These are phyloP conservation scores for Coffea eugenioides DNA, from an alignment of 257 asterid genomes.

Conservation along the genomic window DNA sequence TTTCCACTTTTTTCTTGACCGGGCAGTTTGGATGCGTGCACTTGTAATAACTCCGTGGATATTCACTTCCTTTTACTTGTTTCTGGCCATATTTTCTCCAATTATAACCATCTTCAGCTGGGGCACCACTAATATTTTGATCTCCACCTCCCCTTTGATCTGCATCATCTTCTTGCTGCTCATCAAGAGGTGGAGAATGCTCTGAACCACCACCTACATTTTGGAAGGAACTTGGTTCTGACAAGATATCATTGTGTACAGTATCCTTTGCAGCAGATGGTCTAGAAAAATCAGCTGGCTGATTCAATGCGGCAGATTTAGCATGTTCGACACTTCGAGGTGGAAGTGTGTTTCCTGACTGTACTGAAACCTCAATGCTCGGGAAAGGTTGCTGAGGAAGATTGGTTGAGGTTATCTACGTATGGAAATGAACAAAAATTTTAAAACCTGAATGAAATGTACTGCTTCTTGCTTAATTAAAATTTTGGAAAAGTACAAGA, in stretches of 20 bases:
- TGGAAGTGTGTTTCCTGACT: conserved; percentile 30
- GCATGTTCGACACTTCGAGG: conserved; percentile 30
- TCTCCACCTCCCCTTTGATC: conserved; percentile 58
- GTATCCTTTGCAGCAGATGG: conserved; percentile 34
- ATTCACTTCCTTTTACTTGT: conserved; percentile 80
- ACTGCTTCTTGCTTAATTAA: neutral
- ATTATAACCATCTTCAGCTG: conserved; percentile 71
- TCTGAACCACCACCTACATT: conserved; percentile 33
- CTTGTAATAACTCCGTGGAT: conserved; percentile 88
- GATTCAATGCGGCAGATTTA: conserved; percentile 11
- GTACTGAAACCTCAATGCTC: conserved; percentile 35
- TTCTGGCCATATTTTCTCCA: conserved; percentile 95
- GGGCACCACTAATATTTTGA: conserved; percentile 46
- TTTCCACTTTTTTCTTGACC: conserved; percentile 82
- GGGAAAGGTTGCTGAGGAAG: conserved; percentile 47
- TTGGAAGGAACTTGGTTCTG: conserved; percentile 31
- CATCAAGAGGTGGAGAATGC: conserved; percentile 63
- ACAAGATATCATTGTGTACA: conserved; percentile 25
- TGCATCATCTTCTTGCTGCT: conserved; percentile 46
- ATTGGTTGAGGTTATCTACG: conserved; percentile 33
- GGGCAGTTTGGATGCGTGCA: conserved; percentile 70
- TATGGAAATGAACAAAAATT: neutral
- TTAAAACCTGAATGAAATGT: neutral
- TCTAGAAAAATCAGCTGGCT: conserved; percentile 40
- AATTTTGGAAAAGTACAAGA: neutral